Base-by-base conservation (phyloP, 192 early-diverging fungal genomes). In the Jimgerdemannia flammicorona region DNA sequence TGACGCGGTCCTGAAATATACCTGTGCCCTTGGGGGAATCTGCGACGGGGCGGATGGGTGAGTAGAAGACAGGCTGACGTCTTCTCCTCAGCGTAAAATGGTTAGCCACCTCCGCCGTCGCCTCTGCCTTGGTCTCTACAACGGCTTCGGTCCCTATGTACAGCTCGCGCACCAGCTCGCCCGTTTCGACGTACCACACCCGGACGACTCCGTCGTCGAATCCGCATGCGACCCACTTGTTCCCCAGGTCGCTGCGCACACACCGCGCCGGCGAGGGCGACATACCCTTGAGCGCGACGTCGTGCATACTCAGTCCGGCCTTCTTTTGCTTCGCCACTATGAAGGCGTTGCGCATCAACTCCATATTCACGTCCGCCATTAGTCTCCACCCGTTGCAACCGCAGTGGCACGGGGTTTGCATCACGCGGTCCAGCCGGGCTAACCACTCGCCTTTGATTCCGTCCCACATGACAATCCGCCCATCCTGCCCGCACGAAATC, bases 381-480 rank as follows among this genome's bases (percentile, higher is more conserved):
- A 59, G 6, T 14, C 49, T 59, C 49, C 6, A 14, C 49, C 49
- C 49, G 49, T 59, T 59, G 49, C 49, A 59, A 6, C 49, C 49
- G 14, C 49, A 59, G 49, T 0, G 49, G 49, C 49, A 59, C 8
- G 49, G 49, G 49, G 59, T 73, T 4, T 17, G 73, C 66, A 59
- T 63, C 44, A 81, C 29, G 67, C 66, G 41, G 63, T 81, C 80
- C 0, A 81, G 39, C 40, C 80, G 29, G 17, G 80, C 80, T 14
- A 76, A 40, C 80, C 80, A 81, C 11, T 67, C 71, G 2, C 72
- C 74, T 3, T 70, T 66, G 4, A 72, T 54, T 2, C 69, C 39
- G 19, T 81, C 76, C 80, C 80, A 81, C 3, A 81, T 69, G 11
- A 81, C 67, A 29, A 81, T 11, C 14, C 74, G 64, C 0, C 80